Base-by-base conservation (phyloP, 805 yeast species). In the Pichia heedii region DNA sequence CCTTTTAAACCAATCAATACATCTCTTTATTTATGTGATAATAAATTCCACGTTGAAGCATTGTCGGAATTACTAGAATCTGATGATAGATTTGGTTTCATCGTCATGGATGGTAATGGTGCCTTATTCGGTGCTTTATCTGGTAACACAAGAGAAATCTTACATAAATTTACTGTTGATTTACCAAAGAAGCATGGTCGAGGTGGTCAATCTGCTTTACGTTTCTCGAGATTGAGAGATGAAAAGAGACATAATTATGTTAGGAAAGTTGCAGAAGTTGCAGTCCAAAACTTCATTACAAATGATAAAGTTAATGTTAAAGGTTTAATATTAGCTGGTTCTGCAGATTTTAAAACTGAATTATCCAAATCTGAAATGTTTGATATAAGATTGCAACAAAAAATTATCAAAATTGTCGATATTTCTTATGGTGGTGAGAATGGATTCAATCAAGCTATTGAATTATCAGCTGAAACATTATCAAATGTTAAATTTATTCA, bases 191-290 rank as follows among this genome's bases (percentile, higher is more conserved):
- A 93, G 86, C 98, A 93, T 74, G 98, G 98, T 60, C 84, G 98
- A 77, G 98, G 98, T 84, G 98, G 98, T 83, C 98, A 93, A 73
- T 93, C 99, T 50, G 98, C 99, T 37, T 64, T 93, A 55, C 97
- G 99, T 86, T 93, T 93, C 74, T 82, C 97, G 22, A 89, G 99
- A 76, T 76, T 93, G 66, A 84, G 99, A 77, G 98, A 93, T 57
- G 98, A 93, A 69, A 93, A 93, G 67, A 87, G 99, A 73, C 99
- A 93, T 68, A 93, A 93, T 66, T 93, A 93, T 69, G 94, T 93
- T 49, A 79, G 99, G 69, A 93, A 93, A 62, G 98, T 93, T 39
- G 96, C 97, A 40, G 99, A 93, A 71, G 90, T 80, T 41, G 97
- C 98, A 7, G 97, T 93, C 30, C 98, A 93, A 67, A 86, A 86